Percentiles rank a stretch among this genome's conserved stretches.
phyloP scores from a whole-genome alignment of 495 filamentous ascomycete species.

The Aspergillus cristatus region DNA sequence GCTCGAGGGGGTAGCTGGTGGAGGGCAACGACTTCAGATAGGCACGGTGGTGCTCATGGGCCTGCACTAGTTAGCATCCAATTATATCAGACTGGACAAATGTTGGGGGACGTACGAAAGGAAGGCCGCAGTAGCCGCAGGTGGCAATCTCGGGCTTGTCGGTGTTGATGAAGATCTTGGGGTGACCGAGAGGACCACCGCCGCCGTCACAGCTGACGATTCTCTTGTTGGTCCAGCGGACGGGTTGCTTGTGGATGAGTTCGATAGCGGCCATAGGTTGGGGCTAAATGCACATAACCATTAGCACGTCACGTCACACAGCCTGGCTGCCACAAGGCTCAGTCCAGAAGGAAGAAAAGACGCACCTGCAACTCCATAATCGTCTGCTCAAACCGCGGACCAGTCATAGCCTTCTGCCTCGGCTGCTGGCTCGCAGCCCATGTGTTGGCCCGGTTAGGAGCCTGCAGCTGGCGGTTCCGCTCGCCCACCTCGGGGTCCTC shows the following conservation, averaged over 20 bases:
- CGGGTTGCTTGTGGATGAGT: slow-evolving; percentile 91
- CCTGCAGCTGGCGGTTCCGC: slow-evolving; percentile 56
- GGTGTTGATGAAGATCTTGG: slow-evolving; percentile 90
- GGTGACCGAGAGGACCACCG: slow-evolving; percentile 85
- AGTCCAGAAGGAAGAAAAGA: slow-evolving; percentile 6
- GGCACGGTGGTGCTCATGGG: slow-evolving; percentile 74
- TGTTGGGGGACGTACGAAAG: slow-evolving; percentile 59
- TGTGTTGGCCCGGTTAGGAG: slow-evolving; percentile 70
- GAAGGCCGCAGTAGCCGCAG: slow-evolving; percentile 92
- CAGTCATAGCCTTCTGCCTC: slow-evolving; percentile 72
- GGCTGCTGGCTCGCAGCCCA: slow-evolving; percentile 84
- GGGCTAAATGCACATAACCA: slow-evolving; percentile 48
- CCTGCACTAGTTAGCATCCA: slow-evolving; percentile 38
- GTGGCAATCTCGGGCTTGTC: slow-evolving; percentile 89
- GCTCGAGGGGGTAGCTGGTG: slow-evolving; percentile 66
- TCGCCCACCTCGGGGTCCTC: slow-evolving; percentile 55
- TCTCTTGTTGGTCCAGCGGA: slow-evolving; percentile 76
- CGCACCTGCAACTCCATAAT: slow-evolving; percentile 82
- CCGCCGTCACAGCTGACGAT: slow-evolving; percentile 87
- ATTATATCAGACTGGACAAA: neutral
- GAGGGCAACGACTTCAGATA: slow-evolving; percentile 70
- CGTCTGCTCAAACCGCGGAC: slow-evolving; percentile 94
- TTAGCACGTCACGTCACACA: too few relatives aligned
- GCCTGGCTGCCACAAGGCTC: too few relatives aligned
- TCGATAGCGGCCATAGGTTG: slow-evolving; percentile 83